Conservation (phyloP, 306 rosid genomes). For the Senna tora region DNA sequence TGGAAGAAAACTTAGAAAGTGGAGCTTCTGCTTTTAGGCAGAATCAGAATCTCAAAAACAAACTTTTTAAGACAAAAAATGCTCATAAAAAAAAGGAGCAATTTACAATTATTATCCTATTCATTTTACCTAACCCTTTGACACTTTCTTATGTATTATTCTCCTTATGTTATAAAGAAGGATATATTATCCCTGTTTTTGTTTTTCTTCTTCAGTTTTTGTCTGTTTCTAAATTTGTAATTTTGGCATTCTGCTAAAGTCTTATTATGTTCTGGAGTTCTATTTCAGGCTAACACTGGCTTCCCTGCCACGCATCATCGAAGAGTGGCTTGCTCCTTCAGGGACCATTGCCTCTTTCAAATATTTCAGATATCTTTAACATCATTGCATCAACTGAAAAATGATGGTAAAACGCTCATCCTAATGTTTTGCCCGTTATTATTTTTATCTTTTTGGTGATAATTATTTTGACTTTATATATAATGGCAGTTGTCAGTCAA, state of each 20-base stretch:
- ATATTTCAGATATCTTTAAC: conserved; percentile 93
- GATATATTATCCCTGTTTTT: too few species aligned
- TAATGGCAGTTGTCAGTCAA: conserved; percentile 68
- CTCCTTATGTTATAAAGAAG: too few species aligned
- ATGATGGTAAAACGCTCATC: conserved; percentile 63
- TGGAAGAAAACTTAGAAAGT: too few species aligned
- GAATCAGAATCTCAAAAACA: too few species aligned
- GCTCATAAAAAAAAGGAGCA: too few species aligned
- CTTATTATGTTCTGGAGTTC: conserved; percentile 39
- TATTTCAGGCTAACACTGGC: conserved; percentile 83
- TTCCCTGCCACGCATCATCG: conserved; percentile 96
- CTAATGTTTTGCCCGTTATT: conserved; percentile 19
- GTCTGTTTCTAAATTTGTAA: conserved; percentile 2
- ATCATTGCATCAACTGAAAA: conserved; percentile 85
- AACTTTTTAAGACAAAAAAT: too few species aligned
- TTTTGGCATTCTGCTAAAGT: conserved; percentile 21
- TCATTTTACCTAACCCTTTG: too few species aligned
- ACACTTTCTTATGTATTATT: too few species aligned
- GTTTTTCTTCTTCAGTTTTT: background rate
- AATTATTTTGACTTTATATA: conserved; percentile 35
- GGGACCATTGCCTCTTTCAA: conserved; percentile 91
- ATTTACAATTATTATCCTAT: too few species aligned
- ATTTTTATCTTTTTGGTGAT: conserved; percentile 16
- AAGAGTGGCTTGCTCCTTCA: conserved; percentile 92
- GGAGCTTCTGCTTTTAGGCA: too few species aligned